These are phyloP conservation scores for Leishmania arabica DNA, from an alignment of 208 protist species.

Conservation along the genomic window DNA sequence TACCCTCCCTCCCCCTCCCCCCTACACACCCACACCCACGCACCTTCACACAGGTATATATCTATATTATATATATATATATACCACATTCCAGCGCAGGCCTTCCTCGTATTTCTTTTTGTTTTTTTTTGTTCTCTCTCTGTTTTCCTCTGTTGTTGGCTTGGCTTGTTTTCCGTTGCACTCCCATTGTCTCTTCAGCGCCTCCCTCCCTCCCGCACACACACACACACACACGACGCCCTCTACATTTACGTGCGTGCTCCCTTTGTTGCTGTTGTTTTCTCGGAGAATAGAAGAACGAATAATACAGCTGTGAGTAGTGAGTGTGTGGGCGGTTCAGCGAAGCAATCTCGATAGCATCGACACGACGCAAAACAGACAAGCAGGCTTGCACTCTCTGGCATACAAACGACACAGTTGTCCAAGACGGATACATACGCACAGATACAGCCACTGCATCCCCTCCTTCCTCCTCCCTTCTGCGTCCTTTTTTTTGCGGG, in stretches of 20 bases:
- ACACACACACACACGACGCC: not conserved
- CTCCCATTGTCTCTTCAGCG: not conserved
- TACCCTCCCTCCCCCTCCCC: not conserved
- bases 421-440: not conserved
- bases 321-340: not conserved
- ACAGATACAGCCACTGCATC: not conserved
- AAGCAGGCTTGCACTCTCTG: not conserved
- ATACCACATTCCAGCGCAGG: not conserved
- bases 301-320: not conserved
- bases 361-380: not conserved
- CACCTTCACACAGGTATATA: not conserved
- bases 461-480: not conserved
- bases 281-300: not conserved
- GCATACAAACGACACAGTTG: not conserved
- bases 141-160: not conserved
- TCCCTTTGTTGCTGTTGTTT: not conserved
- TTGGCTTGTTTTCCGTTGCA: not conserved
- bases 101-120: not conserved
- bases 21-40: not conserved
- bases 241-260: not conserved
- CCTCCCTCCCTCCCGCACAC: not conserved
- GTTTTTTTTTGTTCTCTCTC: not conserved
- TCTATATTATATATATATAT: not conserved
- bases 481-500: not conserved
- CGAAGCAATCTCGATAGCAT: not conserved